These are phyloP conservation scores for Lentinula guzmanii DNA, from an alignment of 768 basidiomycete species.

Conservation along the genomic window DNA sequence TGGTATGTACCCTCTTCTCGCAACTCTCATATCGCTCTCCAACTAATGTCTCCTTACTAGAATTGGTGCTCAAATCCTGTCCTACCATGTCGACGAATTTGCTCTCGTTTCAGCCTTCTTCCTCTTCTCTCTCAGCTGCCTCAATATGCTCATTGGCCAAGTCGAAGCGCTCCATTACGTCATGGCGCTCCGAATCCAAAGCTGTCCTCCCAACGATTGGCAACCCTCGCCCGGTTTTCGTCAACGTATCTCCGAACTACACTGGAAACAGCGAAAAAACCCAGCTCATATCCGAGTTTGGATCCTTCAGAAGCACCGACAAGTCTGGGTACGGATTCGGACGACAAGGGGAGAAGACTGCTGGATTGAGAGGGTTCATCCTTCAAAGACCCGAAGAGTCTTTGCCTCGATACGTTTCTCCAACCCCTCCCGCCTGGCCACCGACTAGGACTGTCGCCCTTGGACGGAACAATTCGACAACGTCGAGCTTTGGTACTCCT, in stretches of 20 bases:
- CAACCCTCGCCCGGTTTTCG: conserved; percentile 27
- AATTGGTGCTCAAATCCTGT: conserved; percentile 66
- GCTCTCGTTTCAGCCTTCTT: conserved; percentile 89
- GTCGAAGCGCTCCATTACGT: conserved; percentile 57
- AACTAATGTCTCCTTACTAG: conserved; percentile 21
- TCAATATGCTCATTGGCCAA: conserved; percentile 78
- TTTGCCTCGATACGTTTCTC: conserved; percentile 50
- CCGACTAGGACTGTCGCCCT: conserved; percentile 3
- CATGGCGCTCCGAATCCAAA: conserved; percentile 55
- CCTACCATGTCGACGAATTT: conserved; percentile 81
- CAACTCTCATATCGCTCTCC: neutral
- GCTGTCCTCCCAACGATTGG: conserved; percentile 35
- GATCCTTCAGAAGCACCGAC: conserved; percentile 6
- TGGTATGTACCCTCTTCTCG: conserved; percentile 42
- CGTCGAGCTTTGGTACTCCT: conserved; percentile 15
- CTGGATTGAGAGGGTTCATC: conserved; percentile 47
- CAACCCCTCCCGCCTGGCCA: conserved; percentile 19
- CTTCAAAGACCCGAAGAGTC: conserved; percentile 48
- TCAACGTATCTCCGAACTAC: conserved; percentile 28
- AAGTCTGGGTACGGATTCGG: conserved; percentile 73
- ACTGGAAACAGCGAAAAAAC: conserved; percentile 19
- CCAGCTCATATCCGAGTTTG: conserved; percentile 8
- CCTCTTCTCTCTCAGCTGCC: conserved; percentile 85
- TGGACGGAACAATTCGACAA: conserved; percentile 2
- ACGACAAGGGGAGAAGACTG: conserved; percentile 70